Conservation (phyloP, 495 filamentous ascomycete genomes). For the Penicillium bovifimosum region DNA sequence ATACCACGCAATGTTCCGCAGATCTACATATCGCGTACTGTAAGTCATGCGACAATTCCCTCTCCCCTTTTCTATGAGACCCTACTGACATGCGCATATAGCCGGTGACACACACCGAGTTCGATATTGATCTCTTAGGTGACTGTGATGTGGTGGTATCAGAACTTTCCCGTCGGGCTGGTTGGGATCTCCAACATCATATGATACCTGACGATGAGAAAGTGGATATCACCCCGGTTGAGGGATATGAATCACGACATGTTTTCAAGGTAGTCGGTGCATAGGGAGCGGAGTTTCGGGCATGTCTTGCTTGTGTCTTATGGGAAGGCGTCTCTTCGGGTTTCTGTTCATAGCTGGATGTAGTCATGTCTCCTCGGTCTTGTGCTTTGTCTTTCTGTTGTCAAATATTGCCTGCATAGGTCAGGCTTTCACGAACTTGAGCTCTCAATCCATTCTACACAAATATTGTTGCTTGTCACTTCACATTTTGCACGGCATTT, state of each 20-base stretch:
- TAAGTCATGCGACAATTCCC: constrained; percentile 28
- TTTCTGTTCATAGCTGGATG: constrained; percentile 4
- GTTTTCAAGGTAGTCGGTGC: constrained; percentile 49
- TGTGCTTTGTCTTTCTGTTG: constrained; percentile 10
- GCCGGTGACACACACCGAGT: constrained; percentile 82
- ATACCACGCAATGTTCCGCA: constrained; percentile 77
- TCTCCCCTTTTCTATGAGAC: background rate
- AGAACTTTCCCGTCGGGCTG: constrained; percentile 78
- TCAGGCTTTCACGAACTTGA: background rate
- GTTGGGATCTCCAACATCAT: constrained; percentile 83
- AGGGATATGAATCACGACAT: constrained; percentile 63
- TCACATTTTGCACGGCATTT: too few relatives aligned
- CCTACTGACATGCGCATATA: constrained; percentile 22
- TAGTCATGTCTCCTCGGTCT: constrained; percentile 1
- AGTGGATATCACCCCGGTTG: constrained; percentile 50
- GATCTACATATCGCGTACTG: constrained; percentile 85
- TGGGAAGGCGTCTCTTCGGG: constrained; percentile 26
- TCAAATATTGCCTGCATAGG: constrained; percentile 1
- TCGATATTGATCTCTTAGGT: constrained; percentile 90
- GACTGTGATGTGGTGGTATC: constrained; percentile 89
- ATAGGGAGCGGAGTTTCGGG: constrained; percentile 41
- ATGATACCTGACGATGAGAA: constrained; percentile 70
- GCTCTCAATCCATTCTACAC: background rate
- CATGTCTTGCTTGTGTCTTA: constrained; percentile 22
- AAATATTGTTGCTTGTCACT: too few relatives aligned